phyloP scores from a whole-genome alignment of 441 rosid genomes.

The Breynia disticha region DNA sequence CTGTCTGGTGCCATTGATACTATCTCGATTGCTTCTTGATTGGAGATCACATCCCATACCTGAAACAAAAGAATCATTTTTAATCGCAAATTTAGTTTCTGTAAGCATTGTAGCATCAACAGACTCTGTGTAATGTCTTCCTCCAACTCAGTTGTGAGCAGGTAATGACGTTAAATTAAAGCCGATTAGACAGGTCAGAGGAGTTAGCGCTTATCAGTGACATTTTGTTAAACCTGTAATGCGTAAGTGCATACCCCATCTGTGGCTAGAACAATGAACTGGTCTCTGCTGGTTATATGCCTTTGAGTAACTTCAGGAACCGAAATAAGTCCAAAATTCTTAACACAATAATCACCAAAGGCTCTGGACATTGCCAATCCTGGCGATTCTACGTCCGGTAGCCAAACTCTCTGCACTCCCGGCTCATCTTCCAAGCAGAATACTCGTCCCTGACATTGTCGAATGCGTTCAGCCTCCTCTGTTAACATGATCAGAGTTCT shows the following conservation, averaged over 20 bases:
- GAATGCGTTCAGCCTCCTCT: constrained; percentile 84
- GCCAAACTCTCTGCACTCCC: constrained; percentile 88
- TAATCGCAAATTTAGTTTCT: too few relatives aligned
- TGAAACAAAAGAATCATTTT: constrained; percentile 8
- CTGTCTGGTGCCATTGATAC: constrained; percentile 42
- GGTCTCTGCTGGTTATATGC: constrained; percentile 53
- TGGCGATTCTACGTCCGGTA: constrained; percentile 59
- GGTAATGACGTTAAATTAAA: too few relatives aligned
- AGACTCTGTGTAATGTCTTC: too few relatives aligned
- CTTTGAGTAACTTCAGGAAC: constrained; percentile 80
- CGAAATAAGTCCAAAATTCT: constrained; percentile 67
- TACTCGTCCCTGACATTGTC: constrained; percentile 53
- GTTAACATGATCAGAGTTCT: constrained; percentile 15
- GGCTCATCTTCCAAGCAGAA: constrained; percentile 77
- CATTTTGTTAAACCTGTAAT: background rate
- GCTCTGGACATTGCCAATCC: constrained; percentile 97
- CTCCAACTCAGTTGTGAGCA: too few relatives aligned
- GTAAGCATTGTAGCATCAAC: too few relatives aligned
- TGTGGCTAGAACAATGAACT: constrained; percentile 74
- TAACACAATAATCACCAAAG: constrained; percentile 83
- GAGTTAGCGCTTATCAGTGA: too few relatives aligned
- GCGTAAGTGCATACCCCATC: constrained; percentile 63
- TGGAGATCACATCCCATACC: constrained; percentile 97
- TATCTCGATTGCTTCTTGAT: constrained; percentile 71
- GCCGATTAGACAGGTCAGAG: too few relatives aligned